These are phyloP conservation scores for sunflower (Helianthus annuus) DNA, from an alignment of 129 eudicot species.

Conservation along the genomic window HanXRQr2.0-SUNRISE NC_035433.2:57638581-57639080, in stretches of 20 bases:
- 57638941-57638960: constrained; percentile 74
- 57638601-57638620: constrained; percentile 3
- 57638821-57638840: constrained; percentile 56
- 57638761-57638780: constrained; percentile 77
- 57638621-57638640: constrained; percentile 1
- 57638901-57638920: constrained; percentile 51
- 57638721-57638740: constrained; percentile 64
- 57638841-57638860: constrained; percentile 61
- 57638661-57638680: constrained; percentile 82
- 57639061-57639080: constrained; percentile 97
- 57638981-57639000: constrained; percentile 98
- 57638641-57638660: constrained; percentile 66
- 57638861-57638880: constrained; percentile 71
- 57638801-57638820: constrained; percentile 96
- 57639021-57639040: constrained; percentile 84
- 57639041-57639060: constrained; percentile 89
- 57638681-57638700: constrained; percentile 81
- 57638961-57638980: constrained; percentile 57
- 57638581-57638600: not conserved
- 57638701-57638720: constrained; percentile 79
- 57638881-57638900: constrained; percentile 81
- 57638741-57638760: constrained; percentile 74
- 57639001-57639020: constrained; percentile 77
- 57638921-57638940: constrained; percentile 56
- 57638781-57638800: constrained; percentile 93